Conservation (phyloP, 176 grass and related monocot genomes). For the Cymbopogon citratus region DNA sequence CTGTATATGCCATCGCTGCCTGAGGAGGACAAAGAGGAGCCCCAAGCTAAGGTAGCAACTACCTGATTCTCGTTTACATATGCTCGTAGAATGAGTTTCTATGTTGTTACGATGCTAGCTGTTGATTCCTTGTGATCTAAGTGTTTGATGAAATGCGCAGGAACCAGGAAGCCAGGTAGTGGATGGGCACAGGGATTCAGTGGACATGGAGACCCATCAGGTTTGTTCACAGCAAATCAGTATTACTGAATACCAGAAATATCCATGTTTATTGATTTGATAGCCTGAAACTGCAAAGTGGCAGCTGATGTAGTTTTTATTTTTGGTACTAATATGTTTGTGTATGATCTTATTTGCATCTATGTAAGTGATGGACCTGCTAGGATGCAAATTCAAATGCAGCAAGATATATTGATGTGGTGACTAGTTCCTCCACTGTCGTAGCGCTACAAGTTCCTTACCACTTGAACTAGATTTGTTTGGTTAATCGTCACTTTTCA, state of each 20-base stretch:
- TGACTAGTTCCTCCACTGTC: too few species aligned
- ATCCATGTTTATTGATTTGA: background rate
- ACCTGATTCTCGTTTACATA: background rate
- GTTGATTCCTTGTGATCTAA: background rate
- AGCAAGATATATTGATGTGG: too few species aligned
- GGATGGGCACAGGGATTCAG: background rate
- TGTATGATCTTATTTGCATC: background rate
- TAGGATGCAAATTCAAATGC: background rate
- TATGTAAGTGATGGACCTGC: background rate
- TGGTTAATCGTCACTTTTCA: too few species aligned
- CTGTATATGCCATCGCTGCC: too few species aligned
- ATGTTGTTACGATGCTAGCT: background rate
- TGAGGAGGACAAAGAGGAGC: too few species aligned
- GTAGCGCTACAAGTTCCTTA: too few species aligned
- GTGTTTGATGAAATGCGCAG: constrained; percentile 35
- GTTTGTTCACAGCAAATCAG: constrained; percentile 18
- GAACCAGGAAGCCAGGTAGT: background rate
- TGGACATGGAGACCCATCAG: background rate
- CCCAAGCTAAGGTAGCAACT: background rate
- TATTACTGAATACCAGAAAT: background rate
- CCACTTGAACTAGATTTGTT: too few species aligned
- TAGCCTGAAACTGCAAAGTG: background rate
- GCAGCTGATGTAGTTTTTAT: background rate
- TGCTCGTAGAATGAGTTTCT: background rate
- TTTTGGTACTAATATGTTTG: background rate